These are phyloP conservation scores for Neurospora sp. DNA, from an alignment of 2,329 filamentous ascomycete genomes.

Conservation along the genomic window DNA sequence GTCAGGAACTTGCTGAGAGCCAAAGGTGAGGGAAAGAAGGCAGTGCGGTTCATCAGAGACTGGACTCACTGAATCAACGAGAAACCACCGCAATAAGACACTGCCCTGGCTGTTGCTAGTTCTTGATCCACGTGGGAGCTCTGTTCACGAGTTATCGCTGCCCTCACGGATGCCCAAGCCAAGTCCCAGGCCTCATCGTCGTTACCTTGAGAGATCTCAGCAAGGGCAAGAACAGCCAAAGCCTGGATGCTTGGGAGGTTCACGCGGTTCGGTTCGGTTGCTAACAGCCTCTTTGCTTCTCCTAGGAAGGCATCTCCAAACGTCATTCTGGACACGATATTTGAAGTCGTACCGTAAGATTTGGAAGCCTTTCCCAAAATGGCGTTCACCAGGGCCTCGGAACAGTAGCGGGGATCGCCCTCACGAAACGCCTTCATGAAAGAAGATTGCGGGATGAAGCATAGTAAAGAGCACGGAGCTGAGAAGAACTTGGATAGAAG, in stretches of 20 bases:
- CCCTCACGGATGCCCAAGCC: constrained; percentile 11
- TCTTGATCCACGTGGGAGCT: constrained; percentile 4
- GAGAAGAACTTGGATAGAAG: constrained; percentile 13
- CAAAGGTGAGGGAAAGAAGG: not conserved
- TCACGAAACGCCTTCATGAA: constrained; percentile 14
- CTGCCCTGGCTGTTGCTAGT: constrained; percentile 9
- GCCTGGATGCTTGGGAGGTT: constrained; percentile 16
- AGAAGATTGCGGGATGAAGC: constrained; percentile 10
- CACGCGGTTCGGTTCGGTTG: constrained; percentile 4
- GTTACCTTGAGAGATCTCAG: constrained; percentile 14
- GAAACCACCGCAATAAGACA: constrained; percentile 15
- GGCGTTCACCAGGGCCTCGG: constrained; percentile 15
- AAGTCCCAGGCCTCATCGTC: constrained; percentile 15
- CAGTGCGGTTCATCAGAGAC: not conserved
- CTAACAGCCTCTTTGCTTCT: constrained; percentile 13
- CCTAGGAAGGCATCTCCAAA: constrained; percentile 15
- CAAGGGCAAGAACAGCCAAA: constrained; percentile 13
- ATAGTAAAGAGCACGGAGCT: constrained; percentile 9
- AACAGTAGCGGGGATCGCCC: constrained; percentile 13
- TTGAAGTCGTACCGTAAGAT: constrained; percentile 5
- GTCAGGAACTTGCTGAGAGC: not conserved
- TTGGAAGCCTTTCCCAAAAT: constrained; percentile 14
- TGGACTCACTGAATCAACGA: constrained; percentile 13
- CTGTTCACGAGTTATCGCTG: constrained; percentile 7
- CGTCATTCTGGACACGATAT: constrained; percentile 9